These are phyloP conservation scores for Aquanectria penicillioides DNA, from an alignment of 2,329 filamentous ascomycete species.

Conservation along the genomic window DNA sequence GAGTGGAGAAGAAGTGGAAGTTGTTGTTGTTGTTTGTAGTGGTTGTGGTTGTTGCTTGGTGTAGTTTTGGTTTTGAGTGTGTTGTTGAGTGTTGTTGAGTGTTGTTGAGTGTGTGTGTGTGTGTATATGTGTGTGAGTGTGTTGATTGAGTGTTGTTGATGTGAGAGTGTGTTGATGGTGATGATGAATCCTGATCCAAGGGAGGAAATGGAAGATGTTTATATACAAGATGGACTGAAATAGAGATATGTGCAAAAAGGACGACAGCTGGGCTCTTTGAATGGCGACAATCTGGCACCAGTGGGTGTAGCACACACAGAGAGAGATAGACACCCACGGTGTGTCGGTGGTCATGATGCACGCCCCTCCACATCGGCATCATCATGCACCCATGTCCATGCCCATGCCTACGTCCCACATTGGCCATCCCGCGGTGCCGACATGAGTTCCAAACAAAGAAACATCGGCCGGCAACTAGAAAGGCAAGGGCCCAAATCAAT, in stretches of 20 bases:
- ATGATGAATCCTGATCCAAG: conserved; percentile 15
- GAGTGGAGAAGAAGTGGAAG: not conserved
- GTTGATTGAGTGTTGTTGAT: conserved; percentile 10
- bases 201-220: conserved; percentile 10
- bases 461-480: conserved; percentile 16
- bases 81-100: not conserved
- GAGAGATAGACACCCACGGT: too few relatives aligned
- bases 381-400: not conserved
- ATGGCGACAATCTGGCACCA: not conserved
- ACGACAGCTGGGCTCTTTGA: not conserved
- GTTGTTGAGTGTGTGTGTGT: conserved; percentile 1
- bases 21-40: not conserved
- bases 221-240: conserved; percentile 21
- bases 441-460: conserved; percentile 36
- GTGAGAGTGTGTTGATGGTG: conserved; percentile 17
- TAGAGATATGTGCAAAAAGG: not conserved
- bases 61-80: conserved; percentile 9
- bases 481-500: too few relatives aligned
- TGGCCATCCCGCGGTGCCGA: conserved; percentile 1
- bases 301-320: too few relatives aligned
- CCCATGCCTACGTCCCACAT: not conserved
- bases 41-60: conserved; percentile 1
- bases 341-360: not conserved
- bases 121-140: not conserved
- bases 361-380: conserved; percentile 5